Percentiles rank a stretch among this genome's conserved stretches.
Evolutionary conservation across 768 basidiomycete genomes (phyloP).

Genomic region (Mrakia hoshinonis): DNA sequence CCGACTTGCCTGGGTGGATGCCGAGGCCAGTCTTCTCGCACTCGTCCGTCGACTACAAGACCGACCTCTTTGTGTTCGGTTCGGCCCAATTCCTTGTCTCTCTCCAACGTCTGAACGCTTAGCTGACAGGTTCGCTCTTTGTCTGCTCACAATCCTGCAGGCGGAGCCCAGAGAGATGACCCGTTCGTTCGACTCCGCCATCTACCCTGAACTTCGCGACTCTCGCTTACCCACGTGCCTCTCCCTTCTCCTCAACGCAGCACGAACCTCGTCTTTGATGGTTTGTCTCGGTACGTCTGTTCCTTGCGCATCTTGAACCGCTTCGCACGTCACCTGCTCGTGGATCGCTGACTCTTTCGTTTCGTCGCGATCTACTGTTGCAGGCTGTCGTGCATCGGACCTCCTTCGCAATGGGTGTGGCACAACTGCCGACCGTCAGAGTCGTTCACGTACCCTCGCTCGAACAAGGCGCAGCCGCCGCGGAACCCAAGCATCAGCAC

Average conservation of each 20-base stretch:
- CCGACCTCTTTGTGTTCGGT: slow-evolving; percentile 11
- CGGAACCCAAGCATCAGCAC: background rate
- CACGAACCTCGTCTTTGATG: background rate
- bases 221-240: background rate
- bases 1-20: background rate
- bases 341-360: background rate
- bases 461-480: background rate
- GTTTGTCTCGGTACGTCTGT: background rate
- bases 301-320: background rate
- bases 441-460: background rate
- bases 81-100: background rate
- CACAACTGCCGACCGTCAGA: slow-evolving; percentile 7
- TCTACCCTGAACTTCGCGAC: background rate
- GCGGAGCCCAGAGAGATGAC: slow-evolving; percentile 3
- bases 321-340: background rate
- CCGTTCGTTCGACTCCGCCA: slow-evolving; percentile 10
- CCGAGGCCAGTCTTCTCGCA: slow-evolving; percentile 9
- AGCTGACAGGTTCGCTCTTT: background rate
- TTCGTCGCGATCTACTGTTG: background rate
- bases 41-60: background rate
- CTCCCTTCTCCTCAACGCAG: background rate
- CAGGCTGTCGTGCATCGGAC: slow-evolving; percentile 12
- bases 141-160: background rate
- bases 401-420: slow-evolving; percentile 9
- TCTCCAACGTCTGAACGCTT: background rate